A percentile compares a stretch with the other conserved stretches of the same genome.
Conservation (phyloP, 139 green algal genomes). For the Spirogloea muscicola region DNA sequence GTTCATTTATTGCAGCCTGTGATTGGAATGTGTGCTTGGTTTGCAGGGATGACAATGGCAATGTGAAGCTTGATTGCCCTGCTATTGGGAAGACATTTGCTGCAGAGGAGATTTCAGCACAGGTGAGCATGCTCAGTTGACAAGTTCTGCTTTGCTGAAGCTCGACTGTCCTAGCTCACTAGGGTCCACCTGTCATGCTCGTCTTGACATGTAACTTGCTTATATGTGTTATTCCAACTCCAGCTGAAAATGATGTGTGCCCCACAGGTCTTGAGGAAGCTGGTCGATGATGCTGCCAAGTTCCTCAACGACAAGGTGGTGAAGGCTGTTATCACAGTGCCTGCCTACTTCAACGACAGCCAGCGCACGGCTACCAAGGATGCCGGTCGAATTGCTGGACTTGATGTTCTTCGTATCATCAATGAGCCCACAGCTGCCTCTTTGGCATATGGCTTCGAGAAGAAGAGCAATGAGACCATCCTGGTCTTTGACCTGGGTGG, state of each 20-base stretch:
- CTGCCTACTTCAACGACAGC: slow-evolving; percentile 99
- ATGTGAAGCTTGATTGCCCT: slow-evolving; percentile 92
- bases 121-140: too few relatives aligned
- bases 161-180: too few relatives aligned
- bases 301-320: slow-evolving; percentile 77
- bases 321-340: slow-evolving; percentile 97
- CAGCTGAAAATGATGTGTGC: too few relatives aligned
- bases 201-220: not conserved
- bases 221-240: too few relatives aligned
- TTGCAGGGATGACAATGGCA: slow-evolving; percentile 72
- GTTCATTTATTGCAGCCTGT: slow-evolving; percentile 51
- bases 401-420: slow-evolving; percentile 99
- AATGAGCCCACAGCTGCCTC: slow-evolving; percentile 98
- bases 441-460: slow-evolving; percentile 96
- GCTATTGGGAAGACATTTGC: slow-evolving; percentile 93
- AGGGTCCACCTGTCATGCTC: not conserved
- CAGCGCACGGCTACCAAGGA: slow-evolving; percentile 93
- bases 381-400: slow-evolving; percentile 86
- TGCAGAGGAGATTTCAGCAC: slow-evolving; percentile 93
- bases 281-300: slow-evolving; percentile 72
- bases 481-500: slow-evolving; percentile 98
- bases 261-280: slow-evolving; percentile 72
- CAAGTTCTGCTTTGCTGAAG: too few relatives aligned
- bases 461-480: slow-evolving; percentile 98
- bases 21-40: too few relatives aligned